phyloP scores from a whole-genome alignment of 73 alveolate genomes.

The Paramecium octaurelia region DNA sequence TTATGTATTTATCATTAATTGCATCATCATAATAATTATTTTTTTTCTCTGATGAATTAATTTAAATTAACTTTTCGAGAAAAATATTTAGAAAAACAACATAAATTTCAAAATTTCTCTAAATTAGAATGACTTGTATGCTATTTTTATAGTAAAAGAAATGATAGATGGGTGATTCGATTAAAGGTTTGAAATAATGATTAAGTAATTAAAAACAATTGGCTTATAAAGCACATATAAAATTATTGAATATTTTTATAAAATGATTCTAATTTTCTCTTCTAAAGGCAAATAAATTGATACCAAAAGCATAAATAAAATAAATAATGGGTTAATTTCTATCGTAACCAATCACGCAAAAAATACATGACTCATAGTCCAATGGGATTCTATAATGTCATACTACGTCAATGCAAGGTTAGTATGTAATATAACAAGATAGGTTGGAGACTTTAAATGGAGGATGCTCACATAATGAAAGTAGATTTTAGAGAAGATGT shows the following conservation, averaged over 20 bases:
- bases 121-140: too few relatives aligned
- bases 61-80: too few relatives aligned
- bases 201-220: neutral
- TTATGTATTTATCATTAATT: neutral
- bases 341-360: neutral
- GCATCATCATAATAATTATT: too few relatives aligned
- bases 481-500: conserved; percentile 70
- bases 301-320: neutral
- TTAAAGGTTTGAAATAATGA: neutral
- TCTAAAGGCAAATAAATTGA: neutral
- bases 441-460: conserved; percentile 81
- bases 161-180: neutral
- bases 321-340: neutral
- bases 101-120: too few relatives aligned
- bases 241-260: neutral
- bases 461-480: conserved; percentile 82
- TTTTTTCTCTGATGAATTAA: neutral
- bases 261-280: neutral
- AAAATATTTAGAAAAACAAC: neutral
- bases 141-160: neutral
- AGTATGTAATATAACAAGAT: neutral
- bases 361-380: neutral
- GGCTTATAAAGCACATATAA: neutral
- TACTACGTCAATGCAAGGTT: conserved; percentile 14
- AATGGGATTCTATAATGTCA: neutral